A percentile compares a stretch with the other conserved stretches of the same genome.
Conservation (phyloP, 2,329 filamentous ascomycete genomes). For the Aspergillus niger region DNA sequence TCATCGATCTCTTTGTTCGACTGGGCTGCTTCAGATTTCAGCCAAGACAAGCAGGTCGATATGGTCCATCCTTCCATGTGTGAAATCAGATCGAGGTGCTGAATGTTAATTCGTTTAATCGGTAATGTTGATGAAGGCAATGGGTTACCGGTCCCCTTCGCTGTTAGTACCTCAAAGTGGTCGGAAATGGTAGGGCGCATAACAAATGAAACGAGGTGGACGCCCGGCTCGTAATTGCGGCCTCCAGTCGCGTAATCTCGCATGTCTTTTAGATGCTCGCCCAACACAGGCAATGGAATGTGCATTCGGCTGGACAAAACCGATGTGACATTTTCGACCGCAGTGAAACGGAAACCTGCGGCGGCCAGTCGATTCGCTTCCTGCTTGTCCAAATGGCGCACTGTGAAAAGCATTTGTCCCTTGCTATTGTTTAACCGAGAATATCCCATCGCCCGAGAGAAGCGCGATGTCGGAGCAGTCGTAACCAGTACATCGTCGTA, state of each 20-base stretch:
- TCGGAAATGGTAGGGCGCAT: slow-evolving; percentile 53
- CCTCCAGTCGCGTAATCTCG: slow-evolving; percentile 52
- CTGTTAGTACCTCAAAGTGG: slow-evolving; percentile 66
- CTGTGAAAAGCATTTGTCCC: slow-evolving; percentile 79
- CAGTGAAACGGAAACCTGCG: slow-evolving; percentile 76
- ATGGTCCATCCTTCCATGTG: slow-evolving; percentile 46
- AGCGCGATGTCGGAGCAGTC: slow-evolving; percentile 45
- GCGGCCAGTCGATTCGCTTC: slow-evolving; percentile 68
- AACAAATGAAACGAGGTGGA: slow-evolving; percentile 48
- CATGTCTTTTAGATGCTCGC: slow-evolving; percentile 65
- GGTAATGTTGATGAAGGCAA: slow-evolving; percentile 62
- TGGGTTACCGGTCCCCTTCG: slow-evolving; percentile 58
- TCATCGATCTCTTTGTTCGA: slow-evolving; percentile 29
- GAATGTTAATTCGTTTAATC: slow-evolving; percentile 54
- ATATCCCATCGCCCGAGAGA: slow-evolving; percentile 31
- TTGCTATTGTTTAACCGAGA: slow-evolving; percentile 52
- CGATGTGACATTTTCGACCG: slow-evolving; percentile 66
- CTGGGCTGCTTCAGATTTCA: slow-evolving; percentile 31
- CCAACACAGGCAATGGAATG: slow-evolving; percentile 65
- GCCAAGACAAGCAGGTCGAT: slow-evolving; percentile 37
- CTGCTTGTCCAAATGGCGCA: slow-evolving; percentile 61
- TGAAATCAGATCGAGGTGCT: slow-evolving; percentile 57
- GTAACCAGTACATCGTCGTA: slow-evolving; percentile 77
- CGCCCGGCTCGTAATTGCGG: slow-evolving; percentile 37
- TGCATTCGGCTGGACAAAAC: slow-evolving; percentile 74